Evolutionary conservation across 2,329 filamentous ascomycete species (phyloP).

Genomic region (Acarospora socialis): DNA sequence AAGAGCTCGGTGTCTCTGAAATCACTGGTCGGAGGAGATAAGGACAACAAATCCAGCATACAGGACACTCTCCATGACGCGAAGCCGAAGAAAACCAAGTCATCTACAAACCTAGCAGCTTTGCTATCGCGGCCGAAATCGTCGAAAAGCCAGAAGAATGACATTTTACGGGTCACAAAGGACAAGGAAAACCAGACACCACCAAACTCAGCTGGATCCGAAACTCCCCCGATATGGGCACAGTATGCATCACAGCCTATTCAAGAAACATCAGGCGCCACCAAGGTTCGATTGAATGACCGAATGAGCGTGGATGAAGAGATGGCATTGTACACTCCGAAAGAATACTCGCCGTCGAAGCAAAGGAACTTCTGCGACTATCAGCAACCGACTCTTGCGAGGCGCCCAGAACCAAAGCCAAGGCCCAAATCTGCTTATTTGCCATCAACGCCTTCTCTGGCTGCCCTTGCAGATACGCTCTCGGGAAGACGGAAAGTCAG

Average conservation of each 20-base stretch:
- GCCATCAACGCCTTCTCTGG: constrained; percentile 26
- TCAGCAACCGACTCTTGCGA: constrained; percentile 31
- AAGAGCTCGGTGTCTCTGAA: constrained; percentile 40
- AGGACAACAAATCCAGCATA: constrained; percentile 28
- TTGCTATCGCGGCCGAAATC: constrained; percentile 65
- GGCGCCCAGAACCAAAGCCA: constrained; percentile 26
- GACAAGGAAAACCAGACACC: constrained; percentile 77
- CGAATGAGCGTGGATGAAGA: constrained; percentile 37
- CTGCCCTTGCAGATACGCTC: constrained; percentile 26
- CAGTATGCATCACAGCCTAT: constrained; percentile 46
- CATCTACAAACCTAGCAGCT: constrained; percentile 63
- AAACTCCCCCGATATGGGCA: constrained; percentile 62
- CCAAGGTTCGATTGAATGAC: constrained; percentile 31
- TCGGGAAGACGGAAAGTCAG: constrained; percentile 15
- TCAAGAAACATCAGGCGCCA: constrained; percentile 22
- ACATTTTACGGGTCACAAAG: constrained; percentile 37
- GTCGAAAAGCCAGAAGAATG: constrained; percentile 50
- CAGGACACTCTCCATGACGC: constrained; percentile 21
- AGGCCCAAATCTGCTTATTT: constrained; percentile 39
- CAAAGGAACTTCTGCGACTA: constrained; percentile 47
- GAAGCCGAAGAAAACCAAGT: constrained; percentile 60
- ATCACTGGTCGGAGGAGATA: constrained; percentile 32
- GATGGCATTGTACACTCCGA: constrained; percentile 44
- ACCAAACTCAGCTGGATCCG: constrained; percentile 29
- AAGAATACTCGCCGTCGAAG: constrained; percentile 45